phyloP scores from a whole-genome alignment of 257 asterid species.

The Primulina tabacum region DNA sequence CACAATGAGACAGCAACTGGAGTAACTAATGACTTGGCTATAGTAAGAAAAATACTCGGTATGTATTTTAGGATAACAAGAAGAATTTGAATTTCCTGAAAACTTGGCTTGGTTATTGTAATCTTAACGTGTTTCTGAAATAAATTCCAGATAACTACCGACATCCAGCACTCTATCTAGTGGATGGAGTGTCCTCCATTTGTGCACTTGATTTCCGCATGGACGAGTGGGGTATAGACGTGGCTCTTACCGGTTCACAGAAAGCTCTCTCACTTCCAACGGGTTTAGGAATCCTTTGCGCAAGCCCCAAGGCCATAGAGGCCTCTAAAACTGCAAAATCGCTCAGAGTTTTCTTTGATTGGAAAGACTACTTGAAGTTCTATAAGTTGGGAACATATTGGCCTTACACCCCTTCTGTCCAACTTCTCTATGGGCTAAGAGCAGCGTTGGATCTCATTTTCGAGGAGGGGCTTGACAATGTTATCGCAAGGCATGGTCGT shows the following conservation, averaged over 20 bases:
- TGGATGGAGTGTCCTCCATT: conserved; percentile 96
- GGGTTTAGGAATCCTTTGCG: conserved; percentile 92
- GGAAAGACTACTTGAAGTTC: conserved; percentile 92
- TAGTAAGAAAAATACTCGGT: conserved; percentile 91
- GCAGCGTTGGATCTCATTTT: conserved; percentile 88
- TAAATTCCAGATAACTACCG: conserved; percentile 66
- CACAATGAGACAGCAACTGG: conserved; percentile 99
- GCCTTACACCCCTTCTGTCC: conserved; percentile 99
- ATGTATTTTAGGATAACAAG: conserved; percentile 16
- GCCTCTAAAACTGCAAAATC: conserved; percentile 87
- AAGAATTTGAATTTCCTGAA: neutral
- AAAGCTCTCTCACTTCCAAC: conserved; percentile 97
- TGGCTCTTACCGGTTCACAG: conserved; percentile 95
- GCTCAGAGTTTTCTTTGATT: conserved; percentile 91
- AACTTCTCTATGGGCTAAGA: conserved; percentile 83
- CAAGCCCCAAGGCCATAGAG: conserved; percentile 92
- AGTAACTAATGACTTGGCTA: conserved; percentile 92
- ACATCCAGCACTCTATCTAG: conserved; percentile 91
- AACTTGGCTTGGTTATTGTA: neutral
- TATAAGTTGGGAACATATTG: conserved; percentile 90
- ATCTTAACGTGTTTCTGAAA: neutral
- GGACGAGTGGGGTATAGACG: conserved; percentile 99
- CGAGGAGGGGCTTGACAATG: conserved; percentile 97
- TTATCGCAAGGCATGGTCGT: conserved; percentile 76
- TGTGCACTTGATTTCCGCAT: conserved; percentile 98